A percentile compares a stretch with the other conserved stretches of the same genome.
Conservation (phyloP, 495 filamentous ascomycete genomes). For the Penicillium pancosmium region DNA sequence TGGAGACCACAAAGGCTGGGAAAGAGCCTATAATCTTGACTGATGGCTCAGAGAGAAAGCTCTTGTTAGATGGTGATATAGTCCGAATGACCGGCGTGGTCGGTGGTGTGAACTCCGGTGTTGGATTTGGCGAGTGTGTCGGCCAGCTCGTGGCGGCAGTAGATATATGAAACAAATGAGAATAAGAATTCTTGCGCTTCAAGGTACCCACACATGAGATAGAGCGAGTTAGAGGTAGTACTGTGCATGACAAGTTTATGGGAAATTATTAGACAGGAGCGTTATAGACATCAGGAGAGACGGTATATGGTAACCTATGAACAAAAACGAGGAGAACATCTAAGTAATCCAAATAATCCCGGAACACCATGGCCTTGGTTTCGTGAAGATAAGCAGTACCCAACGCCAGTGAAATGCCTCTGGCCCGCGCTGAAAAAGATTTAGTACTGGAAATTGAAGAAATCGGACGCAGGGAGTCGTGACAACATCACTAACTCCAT, state of each 20-base stretch:
- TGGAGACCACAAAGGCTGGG: slow-evolving; percentile 69
- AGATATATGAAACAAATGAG: neutral
- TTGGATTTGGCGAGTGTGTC: slow-evolving; percentile 71
- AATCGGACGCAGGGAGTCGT: neutral
- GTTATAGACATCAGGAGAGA: neutral
- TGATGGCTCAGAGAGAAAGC: slow-evolving; percentile 61
- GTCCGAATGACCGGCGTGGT: slow-evolving; percentile 67
- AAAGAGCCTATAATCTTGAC: slow-evolving; percentile 61
- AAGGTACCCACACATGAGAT: too few relatives aligned
- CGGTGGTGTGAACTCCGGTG: slow-evolving; percentile 50
- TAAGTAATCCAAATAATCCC: neutral
- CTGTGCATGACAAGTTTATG: neutral
- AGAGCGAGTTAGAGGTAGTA: neutral
- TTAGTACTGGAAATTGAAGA: slow-evolving; percentile 1
- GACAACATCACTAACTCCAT: slow-evolving; percentile 34
- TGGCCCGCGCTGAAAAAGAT: slow-evolving; percentile 17
- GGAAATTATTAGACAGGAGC: neutral
- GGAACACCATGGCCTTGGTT: neutral
- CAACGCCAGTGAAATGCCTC: slow-evolving; percentile 15
- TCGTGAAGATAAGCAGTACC: slow-evolving; percentile 2
- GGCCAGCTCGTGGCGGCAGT: slow-evolving; percentile 49
- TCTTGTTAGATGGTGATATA: slow-evolving; percentile 77
- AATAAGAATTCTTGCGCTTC: too few relatives aligned
- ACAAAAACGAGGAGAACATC: neutral
- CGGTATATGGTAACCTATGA: neutral